A percentile compares a stretch with the other conserved stretches of the same genome.
These are phyloP conservation scores for Ogataea polymorpha DNA, from an alignment of 805 yeast species.

Conservation along the genomic window DNA sequence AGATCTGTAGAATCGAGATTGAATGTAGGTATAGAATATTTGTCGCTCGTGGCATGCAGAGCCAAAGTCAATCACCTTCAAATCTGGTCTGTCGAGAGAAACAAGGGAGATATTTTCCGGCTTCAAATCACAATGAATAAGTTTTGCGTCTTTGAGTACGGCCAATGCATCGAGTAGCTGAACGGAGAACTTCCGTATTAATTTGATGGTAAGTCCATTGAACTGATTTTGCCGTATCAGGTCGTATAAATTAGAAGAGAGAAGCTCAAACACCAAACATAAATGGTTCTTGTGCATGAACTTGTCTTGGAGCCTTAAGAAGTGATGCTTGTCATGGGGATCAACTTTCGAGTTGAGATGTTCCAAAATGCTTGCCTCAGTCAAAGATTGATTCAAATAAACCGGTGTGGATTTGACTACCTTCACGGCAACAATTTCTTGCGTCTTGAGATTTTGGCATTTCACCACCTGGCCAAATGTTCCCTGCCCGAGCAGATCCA, in stretches of 20 bases:
- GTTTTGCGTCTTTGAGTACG: constrained; percentile 73
- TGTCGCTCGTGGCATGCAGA: constrained; percentile 91
- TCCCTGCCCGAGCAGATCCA: constrained; percentile 92
- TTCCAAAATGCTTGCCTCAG: constrained; percentile 86
- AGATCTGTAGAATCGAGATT: constrained; percentile 87
- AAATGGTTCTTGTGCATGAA: constrained; percentile 91
- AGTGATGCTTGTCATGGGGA: constrained; percentile 67
- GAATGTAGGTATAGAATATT: constrained; percentile 86
- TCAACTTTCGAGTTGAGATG: constrained; percentile 70
- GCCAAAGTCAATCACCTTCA: constrained; percentile 95
- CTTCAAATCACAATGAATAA: constrained; percentile 94
- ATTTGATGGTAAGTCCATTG: constrained; percentile 78
- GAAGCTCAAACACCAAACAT: constrained; percentile 86
- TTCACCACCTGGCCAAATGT: constrained; percentile 98
- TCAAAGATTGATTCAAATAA: constrained; percentile 83
- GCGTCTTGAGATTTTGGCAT: constrained; percentile 73
- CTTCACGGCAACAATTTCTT: constrained; percentile 89
- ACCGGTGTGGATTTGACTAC: constrained; percentile 92
- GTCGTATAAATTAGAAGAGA: constrained; percentile 87
- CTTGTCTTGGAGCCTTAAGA: constrained; percentile 77
- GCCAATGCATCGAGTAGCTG: constrained; percentile 81
- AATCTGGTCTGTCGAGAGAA: constrained; percentile 75
- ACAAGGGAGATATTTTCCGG: constrained; percentile 90
- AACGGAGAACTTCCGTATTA: constrained; percentile 72
- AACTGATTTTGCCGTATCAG: constrained; percentile 89